phyloP scores from a whole-genome alignment of 2,329 filamentous ascomycete species.

The Spiromastix sp. region DNA sequence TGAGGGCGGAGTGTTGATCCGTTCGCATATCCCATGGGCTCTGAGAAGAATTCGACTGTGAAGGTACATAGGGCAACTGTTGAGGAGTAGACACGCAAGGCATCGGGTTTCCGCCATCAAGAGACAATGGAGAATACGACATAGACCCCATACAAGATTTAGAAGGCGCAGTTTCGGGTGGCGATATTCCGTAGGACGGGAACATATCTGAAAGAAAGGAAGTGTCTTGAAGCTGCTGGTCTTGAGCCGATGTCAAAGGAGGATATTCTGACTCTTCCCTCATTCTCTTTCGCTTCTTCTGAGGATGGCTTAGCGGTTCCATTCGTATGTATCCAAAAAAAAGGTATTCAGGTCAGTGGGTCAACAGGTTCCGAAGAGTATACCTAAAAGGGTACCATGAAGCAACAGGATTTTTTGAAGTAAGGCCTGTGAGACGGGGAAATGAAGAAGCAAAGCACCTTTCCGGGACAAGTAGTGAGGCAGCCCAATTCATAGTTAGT shows the following conservation, averaged over 20 bases:
- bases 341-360: conserved; percentile 8
- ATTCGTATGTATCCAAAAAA: conserved; percentile 9
- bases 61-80: neutral
- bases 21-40: neutral
- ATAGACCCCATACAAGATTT: neutral
- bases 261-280: conserved; percentile 1
- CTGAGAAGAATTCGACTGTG: neutral
- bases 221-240: neutral
- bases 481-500: conserved; percentile 8
- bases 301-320: conserved; percentile 4
- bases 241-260: neutral
- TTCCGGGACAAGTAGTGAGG: conserved; percentile 6
- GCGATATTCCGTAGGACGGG: neutral
- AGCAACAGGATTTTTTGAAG: conserved; percentile 10
- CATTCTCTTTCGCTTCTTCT: conserved; percentile 5
- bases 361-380: conserved; percentile 6
- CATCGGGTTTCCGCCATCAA: neutral
- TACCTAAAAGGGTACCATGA: conserved; percentile 8
- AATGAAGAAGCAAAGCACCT: conserved; percentile 11
- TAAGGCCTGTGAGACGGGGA: conserved; percentile 14
- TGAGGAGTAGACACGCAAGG: neutral
- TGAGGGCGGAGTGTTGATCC: neutral
- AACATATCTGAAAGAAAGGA: neutral
- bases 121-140: neutral
- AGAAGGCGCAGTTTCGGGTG: neutral